Evolutionary conservation across 805 yeast genomes (phyloP), one percentile per base, ranked within the genome.

Genomic region (Helenozyma baotianmanensis): DNA sequence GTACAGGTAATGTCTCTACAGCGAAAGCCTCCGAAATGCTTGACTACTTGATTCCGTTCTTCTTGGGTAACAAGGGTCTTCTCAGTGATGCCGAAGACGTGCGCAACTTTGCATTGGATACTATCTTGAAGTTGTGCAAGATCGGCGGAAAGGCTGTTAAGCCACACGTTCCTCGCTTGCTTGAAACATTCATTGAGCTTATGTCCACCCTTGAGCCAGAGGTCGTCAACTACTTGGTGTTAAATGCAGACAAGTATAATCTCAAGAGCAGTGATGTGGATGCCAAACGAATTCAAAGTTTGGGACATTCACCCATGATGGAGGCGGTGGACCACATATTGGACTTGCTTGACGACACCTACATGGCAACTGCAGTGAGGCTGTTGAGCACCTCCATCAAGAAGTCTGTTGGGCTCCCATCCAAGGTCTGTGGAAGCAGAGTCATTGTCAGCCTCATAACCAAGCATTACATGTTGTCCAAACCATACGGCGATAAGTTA

Each of bases 201-300:
- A 77, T 90, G 77, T 85, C 96, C 0, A 80, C 92, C 0, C 67
- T 90, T 25, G 98, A 92, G 50, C 97, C 97, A 0, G 96, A 89
- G 51, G 77, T 83, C 2, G 72, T 86, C 41, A 90, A 92, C 51
- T 90, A 88, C 48, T 59, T 90, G 37, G 78, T 92, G 0, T 64
- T 90, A 39, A 89, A 92, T 58, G 96, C 97, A 1, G 89, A 78
- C 38, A 90, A 88, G 54, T 88, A 82, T 53, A 87, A 88, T 26
- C 53, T 88, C 38, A 78, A 77, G 32, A 64, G 78, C 6, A 73
- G 75, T 36, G 84, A 78, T 24, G 76, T 90, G 39, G 97, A 92
- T 56, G 77, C 85, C 0, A 78, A 78, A 32, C 70, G 97, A 48
- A 60, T 80, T 33, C 81, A 78, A 36, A 74, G 82, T 27, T 71